These are phyloP conservation scores for Tympanopsis confertula DNA, from an alignment of 2,329 filamentous ascomycete genomes.

Conservation along the genomic window DNA sequence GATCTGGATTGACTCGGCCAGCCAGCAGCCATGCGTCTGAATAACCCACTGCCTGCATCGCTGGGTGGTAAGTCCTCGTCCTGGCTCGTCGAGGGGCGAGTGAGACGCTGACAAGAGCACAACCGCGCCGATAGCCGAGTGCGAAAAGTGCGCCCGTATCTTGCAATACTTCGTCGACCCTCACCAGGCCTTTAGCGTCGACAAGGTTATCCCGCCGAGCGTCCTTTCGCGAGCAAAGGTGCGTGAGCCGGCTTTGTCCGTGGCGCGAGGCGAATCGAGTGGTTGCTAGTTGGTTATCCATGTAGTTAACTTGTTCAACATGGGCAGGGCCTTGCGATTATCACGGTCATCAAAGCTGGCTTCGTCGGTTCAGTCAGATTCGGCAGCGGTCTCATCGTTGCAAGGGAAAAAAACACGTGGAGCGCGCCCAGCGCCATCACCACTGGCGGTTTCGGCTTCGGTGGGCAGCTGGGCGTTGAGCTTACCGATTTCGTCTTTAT, in stretches of 20 bases:
- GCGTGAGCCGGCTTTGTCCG: slow-evolving; percentile 9
- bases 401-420: slow-evolving; percentile 70
- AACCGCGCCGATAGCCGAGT: slow-evolving; percentile 58
- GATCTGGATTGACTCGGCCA: too few relatives aligned
- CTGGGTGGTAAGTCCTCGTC: slow-evolving; percentile 48
- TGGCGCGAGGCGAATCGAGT: slow-evolving; percentile 2
- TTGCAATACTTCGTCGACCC: slow-evolving; percentile 90
- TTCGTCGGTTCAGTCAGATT: slow-evolving; percentile 76
- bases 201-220: slow-evolving; percentile 89
- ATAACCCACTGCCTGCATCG: slow-evolving; percentile 56
- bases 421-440: slow-evolving; percentile 73
- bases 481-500: slow-evolving; percentile 95
- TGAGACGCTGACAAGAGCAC: background rate
- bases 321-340: slow-evolving; percentile 61
- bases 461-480: slow-evolving; percentile 78
- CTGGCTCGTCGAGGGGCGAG: slow-evolving; percentile 3
- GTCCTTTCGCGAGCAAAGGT: slow-evolving; percentile 88
- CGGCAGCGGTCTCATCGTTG: slow-evolving; percentile 72
- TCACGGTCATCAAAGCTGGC: slow-evolving; percentile 77
- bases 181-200: slow-evolving; percentile 81
- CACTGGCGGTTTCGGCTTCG: slow-evolving; percentile 70
- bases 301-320: slow-evolving; percentile 5
- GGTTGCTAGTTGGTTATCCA: slow-evolving; percentile 2
- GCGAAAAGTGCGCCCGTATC: slow-evolving; percentile 93
- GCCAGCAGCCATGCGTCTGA: slow-evolving; percentile 60